Percentiles rank a stretch among this genome's conserved stretches.
phyloP scores from a whole-genome alignment of 352 stramenopile species.

The Thalassiosira delicatula region DNA sequence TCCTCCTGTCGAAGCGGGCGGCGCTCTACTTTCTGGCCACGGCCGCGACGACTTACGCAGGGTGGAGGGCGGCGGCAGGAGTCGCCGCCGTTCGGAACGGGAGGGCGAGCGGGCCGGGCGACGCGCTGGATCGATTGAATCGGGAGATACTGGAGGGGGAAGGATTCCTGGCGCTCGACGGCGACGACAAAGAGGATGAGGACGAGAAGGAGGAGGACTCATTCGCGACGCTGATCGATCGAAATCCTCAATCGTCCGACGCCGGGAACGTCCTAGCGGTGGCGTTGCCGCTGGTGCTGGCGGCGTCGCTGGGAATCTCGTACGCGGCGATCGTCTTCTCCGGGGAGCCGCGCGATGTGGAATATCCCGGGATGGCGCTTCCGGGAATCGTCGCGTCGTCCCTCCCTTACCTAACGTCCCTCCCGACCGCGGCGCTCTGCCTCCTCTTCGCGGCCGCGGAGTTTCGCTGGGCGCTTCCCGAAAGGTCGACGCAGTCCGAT shows the following conservation, averaged over 20 bases:
- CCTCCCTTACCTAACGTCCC: conserved; percentile 15
- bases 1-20: conserved; percentile 37
- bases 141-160: conserved; percentile 36
- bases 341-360: neutral
- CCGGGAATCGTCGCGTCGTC: too few relatives aligned
- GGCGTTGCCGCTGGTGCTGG: conserved; percentile 28
- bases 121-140: conserved; percentile 51
- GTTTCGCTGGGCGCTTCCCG: conserved; percentile 35
- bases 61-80: conserved; percentile 16
- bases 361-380: too few relatives aligned
- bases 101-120: conserved; percentile 12
- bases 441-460: conserved; percentile 41
- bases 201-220: conserved; percentile 13
- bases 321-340: conserved; percentile 9
- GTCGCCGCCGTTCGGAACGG: neutral
- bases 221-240: conserved; percentile 37
- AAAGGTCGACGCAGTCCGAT: too few relatives aligned
- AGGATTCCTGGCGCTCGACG: neutral
- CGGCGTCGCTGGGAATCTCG: conserved; percentile 30
- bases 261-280: conserved; percentile 28
- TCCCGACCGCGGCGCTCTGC: conserved; percentile 29
- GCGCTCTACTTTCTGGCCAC: conserved; percentile 50
- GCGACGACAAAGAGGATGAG: neutral
- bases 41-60: conserved; percentile 34
- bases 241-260: conserved; percentile 31